Percentiles rank a stretch among this genome's conserved stretches.
phyloP scores from a whole-genome alignment of 1,284 basidiomycete genomes.

The Schizopora paradoxa region DNA sequence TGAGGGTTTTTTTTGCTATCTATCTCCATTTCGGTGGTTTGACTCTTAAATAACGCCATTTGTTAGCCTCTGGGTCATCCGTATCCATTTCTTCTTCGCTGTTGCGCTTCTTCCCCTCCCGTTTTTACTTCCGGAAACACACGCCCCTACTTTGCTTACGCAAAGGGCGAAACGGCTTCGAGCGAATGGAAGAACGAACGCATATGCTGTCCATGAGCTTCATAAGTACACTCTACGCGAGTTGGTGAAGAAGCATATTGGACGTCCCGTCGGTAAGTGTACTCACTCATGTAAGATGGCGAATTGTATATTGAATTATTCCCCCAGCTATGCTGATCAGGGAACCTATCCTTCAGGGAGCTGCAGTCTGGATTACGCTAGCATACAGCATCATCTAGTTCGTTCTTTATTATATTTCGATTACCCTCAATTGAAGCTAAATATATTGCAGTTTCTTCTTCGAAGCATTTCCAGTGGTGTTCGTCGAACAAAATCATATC shows the following conservation, averaged over 20 bases:
- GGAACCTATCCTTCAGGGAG: constrained; percentile 26
- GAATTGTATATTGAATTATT: background rate
- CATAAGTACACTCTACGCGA: constrained; percentile 18
- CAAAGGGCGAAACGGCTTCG: constrained; percentile 21
- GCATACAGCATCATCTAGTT: constrained; percentile 29
- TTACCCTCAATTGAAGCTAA: background rate
- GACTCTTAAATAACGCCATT: background rate
- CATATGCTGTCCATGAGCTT: constrained; percentile 24
- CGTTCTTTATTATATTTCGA: constrained; percentile 13
- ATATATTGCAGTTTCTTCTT: constrained; percentile 23
- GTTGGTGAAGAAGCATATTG: constrained; percentile 21
- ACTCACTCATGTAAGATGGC: background rate
- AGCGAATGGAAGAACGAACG: constrained; percentile 19
- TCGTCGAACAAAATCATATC: constrained; percentile 23
- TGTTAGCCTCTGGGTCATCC: constrained; percentile 26
- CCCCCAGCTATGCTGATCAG: constrained; percentile 24
- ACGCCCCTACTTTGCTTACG: constrained; percentile 24
- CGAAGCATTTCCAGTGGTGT: constrained; percentile 27
- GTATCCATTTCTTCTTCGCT: constrained; percentile 24
- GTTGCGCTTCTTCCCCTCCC: constrained; percentile 23
- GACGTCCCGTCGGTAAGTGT: constrained; percentile 23
- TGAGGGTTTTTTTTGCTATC: constrained; percentile 9
- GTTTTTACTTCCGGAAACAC: constrained; percentile 25
- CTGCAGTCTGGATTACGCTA: constrained; percentile 25
- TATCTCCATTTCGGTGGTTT: background rate